Base-by-base conservation (phyloP, 768 basidiomycete genomes). In the Daedaleopsis sinensis region DNA sequence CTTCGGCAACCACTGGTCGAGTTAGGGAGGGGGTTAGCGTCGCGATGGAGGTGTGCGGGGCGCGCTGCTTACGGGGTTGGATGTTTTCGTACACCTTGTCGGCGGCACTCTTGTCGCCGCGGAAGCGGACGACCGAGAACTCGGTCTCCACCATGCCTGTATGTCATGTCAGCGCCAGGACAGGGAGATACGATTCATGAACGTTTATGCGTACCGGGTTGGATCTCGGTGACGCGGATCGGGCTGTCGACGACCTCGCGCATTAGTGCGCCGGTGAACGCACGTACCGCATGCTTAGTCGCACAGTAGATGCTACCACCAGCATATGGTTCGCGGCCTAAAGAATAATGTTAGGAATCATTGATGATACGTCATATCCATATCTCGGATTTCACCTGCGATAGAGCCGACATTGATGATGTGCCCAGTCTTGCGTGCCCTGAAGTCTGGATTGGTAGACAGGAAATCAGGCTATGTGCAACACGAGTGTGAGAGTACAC, bases 371-470 rank as follows among this genome's bases (percentile, higher is more conserved):
- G 13, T 13, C 10, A 16, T 5, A 23, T n/a, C n/a, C n/a, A 19
- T 12, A 23, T 82, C 78, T 52, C 91, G 8, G 39, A 18, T 3
- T 18, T 16, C n/a, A 64, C 66, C 95, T 13, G 97, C 96, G 59
- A 99, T 84, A 12, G 94, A 96, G 9, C 97, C 96, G 52, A 99
- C 79, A 74, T 97, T 96, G 78, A 99, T 98, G 67, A 99, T 79
- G 77, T 96, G 94, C 0, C 94, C 93, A 5, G 85, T 77, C 68
- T 89, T 85, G 48, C 58, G 35, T 42, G 69, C 62, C 51, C 63
- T 67, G 58, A 68, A 74, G 42, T 73, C 75, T 68, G 46, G n/a
- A 19, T 61, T 19, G 55, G 39, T 10, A 42, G 27, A 32, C 27
- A 32, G 3, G 27, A 3, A 3, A 3, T 32, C 3, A 32, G 27